phyloP scores from a whole-genome alignment of 208 protist species.

The Blechomonas ayalai region DNA sequence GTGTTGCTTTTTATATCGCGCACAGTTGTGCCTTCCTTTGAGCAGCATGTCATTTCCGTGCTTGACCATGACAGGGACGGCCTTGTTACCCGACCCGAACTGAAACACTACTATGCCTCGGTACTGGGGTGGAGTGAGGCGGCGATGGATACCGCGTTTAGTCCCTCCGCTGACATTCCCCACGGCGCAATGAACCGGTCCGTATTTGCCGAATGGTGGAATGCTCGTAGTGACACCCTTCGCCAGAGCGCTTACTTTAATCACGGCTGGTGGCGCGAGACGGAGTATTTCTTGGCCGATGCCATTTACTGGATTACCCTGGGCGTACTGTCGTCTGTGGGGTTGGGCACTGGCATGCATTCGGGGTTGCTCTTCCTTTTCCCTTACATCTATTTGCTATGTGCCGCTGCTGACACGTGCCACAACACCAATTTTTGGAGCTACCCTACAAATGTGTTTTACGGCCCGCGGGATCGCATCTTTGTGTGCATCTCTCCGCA shows the following conservation, averaged over 20 bases:
- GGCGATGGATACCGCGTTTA: conserved; percentile 6
- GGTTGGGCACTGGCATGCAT: conserved; percentile 93
- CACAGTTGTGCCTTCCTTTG: conserved; percentile 30
- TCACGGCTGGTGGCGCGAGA: conserved; percentile 63
- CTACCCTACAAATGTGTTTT: conserved; percentile 80
- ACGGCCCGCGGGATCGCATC: conserved; percentile 56
- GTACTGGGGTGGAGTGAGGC: conserved; percentile 21
- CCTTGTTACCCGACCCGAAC: conserved; percentile 25
- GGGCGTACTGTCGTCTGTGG: conserved; percentile 87
- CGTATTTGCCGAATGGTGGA: conserved; percentile 52
- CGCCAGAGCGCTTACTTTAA: conserved; percentile 30
- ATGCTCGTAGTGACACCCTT: conserved; percentile 26
- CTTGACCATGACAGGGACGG: conserved; percentile 53
- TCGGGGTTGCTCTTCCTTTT: conserved; percentile 94
- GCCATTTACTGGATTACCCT: conserved; percentile 87
- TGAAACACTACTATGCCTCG: conserved; percentile 46
- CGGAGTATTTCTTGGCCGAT: conserved; percentile 71
- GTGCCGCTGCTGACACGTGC: conserved; percentile 79
- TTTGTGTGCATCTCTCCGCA: conserved; percentile 54
- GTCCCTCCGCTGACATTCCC: too few species aligned
- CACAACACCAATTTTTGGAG: conserved; percentile 83
- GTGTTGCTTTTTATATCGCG: conserved; percentile 24
- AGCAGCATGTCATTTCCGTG: conserved; percentile 21
- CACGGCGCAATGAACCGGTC: conserved; percentile 11
- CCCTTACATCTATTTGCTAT: conserved; percentile 91